Evolutionary conservation across 768 basidiomycete genomes (phyloP).

Genomic region (Pisolithus orientalis): DNA sequence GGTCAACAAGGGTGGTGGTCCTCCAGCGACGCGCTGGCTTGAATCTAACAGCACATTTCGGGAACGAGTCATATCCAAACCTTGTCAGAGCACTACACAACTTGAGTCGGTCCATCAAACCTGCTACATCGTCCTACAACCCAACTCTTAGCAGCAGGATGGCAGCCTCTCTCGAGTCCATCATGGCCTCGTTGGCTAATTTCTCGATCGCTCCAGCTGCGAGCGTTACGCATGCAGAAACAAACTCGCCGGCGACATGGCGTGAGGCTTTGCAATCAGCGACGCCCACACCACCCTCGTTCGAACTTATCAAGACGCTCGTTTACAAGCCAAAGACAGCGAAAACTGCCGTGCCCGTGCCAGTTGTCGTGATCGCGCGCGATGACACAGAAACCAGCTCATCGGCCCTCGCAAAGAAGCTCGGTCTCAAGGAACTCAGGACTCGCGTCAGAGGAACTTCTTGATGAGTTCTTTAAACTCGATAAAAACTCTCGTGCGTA

Average conservation of each 20-base stretch:
- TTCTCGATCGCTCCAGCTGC: conserved; percentile 52
- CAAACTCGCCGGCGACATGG: conserved; percentile 73
- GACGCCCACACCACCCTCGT: conserved; percentile 46
- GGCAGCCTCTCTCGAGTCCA: conserved; percentile 21
- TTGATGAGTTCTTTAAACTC: conserved; percentile 76
- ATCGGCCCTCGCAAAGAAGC: conserved; percentile 66
- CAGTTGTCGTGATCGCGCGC: conserved; percentile 80
- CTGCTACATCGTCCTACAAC: conserved; percentile 10
- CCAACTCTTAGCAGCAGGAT: not conserved
- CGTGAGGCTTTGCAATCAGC: conserved; percentile 57
- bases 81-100: conserved; percentile 12
- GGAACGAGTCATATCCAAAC: conserved; percentile 22
- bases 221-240: conserved; percentile 49
- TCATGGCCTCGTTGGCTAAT: conserved; percentile 38
- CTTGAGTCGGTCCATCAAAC: not conserved
- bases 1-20: conserved; percentile 9
- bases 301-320: conserved; percentile 79
- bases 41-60: conserved; percentile 17
- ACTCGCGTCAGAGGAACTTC: conserved; percentile 81
- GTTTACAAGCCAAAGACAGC: conserved; percentile 96
- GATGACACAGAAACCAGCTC: conserved; percentile 84
- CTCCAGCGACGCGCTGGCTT: conserved; percentile 6
- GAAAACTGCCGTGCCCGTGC: conserved; percentile 79
- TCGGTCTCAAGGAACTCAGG: conserved; percentile 82
- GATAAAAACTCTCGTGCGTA: conserved; percentile 82